Evolutionary conservation across 2,329 filamentous ascomycete genomes (phyloP), one percentile per base, ranked within the genome.

Genomic region (Ophiostoma angusticollis): DNA sequence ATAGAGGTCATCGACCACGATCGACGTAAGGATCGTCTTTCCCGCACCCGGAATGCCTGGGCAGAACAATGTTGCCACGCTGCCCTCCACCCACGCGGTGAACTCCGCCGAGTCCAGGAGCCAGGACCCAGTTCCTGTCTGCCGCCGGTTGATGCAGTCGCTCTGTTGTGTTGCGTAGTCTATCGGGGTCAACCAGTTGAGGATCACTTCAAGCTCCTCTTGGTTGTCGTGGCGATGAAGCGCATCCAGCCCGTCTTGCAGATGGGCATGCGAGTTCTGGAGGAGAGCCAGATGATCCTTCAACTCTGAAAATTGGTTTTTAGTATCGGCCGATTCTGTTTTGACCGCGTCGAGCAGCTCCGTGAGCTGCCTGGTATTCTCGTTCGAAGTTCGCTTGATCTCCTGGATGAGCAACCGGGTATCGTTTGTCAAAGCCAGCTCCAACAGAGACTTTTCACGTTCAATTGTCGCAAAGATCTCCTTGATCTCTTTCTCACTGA

Each of bases 31-130:
- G 4, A 67, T 63, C 0, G 65, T 70, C 48, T 70, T 72, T 1
- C 67, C 65, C 0, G 64, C 60, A 3, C 67, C 65, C 0, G 64
- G 64, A 12, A 65, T 63, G 0, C 66, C 64, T 2, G 56, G 57
- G 43, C 64, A 71, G 44, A 65, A 68, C 0, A 72, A 43, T 0
- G 52, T 63, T 18, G 54, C 43, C 1, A 47, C 45, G 0, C 43
- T 23, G 0, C 30, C 31, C 0, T 35, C 9, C 0, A 58, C 6
- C 63, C 61, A 67, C 2, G 14, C 24, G 7, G 38, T 19, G 42
- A 54, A 67, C 25, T 61, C 52, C 0, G 8, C 6, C 0, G 61
- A 63, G 3, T 59, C 45, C 0, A 71, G 47, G 3, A 72, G 51
- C 66, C 66, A 71, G 34, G 58, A 41, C 0, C 65, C 60, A 3